A percentile compares a stretch with the other conserved stretches of the same genome.
These are phyloP conservation scores for Hanseniaspora sp. DNA, from an alignment of 1,139 yeast species.

Conservation along the genomic window DNA sequence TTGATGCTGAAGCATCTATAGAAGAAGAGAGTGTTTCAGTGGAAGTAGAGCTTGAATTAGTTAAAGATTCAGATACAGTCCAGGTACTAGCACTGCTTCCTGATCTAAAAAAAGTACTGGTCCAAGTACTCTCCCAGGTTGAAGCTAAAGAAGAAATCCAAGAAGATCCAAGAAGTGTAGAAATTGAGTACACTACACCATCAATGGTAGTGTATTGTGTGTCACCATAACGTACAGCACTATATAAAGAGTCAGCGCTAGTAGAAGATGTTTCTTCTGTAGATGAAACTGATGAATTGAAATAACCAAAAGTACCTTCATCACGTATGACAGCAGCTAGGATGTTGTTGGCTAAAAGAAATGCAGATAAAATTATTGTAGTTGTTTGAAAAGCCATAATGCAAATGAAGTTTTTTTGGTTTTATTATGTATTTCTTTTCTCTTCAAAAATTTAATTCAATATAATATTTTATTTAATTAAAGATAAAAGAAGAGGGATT, in stretches of 20 bases:
- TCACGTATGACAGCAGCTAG: neutral
- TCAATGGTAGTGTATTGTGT: constrained; percentile 6
- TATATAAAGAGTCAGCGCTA: neutral
- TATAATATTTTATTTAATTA: too few relatives aligned
- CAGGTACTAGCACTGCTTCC: too few relatives aligned
- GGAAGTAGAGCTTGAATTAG: too few relatives aligned
- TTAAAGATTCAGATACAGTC: too few relatives aligned
- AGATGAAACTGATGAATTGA: neutral
- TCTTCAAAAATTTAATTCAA: too few relatives aligned
- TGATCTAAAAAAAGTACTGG: too few relatives aligned
- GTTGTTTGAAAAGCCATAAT: neutral
- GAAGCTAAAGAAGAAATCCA: neutral
- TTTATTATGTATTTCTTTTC: too few relatives aligned
- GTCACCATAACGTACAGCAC: neutral
- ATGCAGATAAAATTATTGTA: neutral
- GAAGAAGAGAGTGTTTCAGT: too few relatives aligned
- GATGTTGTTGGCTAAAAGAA: neutral
- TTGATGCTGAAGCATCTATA: too few relatives aligned
- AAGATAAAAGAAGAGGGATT: too few relatives aligned
- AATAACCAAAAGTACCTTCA: neutral
- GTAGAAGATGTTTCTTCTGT: neutral
- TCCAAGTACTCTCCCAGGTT: neutral
- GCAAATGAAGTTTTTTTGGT: neutral
- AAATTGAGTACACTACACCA: constrained; percentile 7
- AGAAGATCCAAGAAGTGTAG: neutral